Evolutionary conservation across 2,329 filamentous ascomycete genomes (phyloP).

Genomic region (Aspergillus unguis): DNA sequence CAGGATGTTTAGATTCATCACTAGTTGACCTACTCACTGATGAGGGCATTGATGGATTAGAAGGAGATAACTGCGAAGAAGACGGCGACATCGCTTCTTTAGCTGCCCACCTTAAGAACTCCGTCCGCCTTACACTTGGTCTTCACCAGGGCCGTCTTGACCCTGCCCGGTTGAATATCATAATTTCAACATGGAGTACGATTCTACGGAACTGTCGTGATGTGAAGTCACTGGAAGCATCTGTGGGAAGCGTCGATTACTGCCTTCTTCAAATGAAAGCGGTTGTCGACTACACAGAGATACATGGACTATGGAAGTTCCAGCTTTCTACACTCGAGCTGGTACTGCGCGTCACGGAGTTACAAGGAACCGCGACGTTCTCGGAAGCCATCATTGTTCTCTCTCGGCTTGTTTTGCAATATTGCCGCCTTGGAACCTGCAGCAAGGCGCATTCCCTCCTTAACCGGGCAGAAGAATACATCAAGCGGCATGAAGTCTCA

Average conservation of each 20-base stretch:
- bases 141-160: slow-evolving; percentile 34
- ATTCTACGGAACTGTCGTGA: slow-evolving; percentile 46
- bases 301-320: slow-evolving; percentile 53
- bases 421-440: slow-evolving; percentile 59
- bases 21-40: slow-evolving; percentile 26
- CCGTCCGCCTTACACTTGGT: slow-evolving; percentile 33
- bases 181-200: slow-evolving; percentile 35
- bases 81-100: slow-evolving; percentile 29
- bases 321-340: slow-evolving; percentile 51
- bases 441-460: slow-evolving; percentile 58
- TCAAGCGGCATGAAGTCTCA: slow-evolving; percentile 40
- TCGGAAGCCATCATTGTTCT: slow-evolving; percentile 43
- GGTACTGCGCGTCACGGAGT: slow-evolving; percentile 47
- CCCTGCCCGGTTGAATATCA: slow-evolving; percentile 24
- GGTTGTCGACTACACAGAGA: slow-evolving; percentile 55
- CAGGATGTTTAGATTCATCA: slow-evolving; percentile 24
- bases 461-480: slow-evolving; percentile 54
- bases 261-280: slow-evolving; percentile 53
- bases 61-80: slow-evolving; percentile 17
- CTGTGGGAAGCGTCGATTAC: slow-evolving; percentile 50
- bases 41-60: slow-evolving; percentile 24
- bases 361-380: slow-evolving; percentile 36
- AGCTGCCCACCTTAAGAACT: slow-evolving; percentile 30
- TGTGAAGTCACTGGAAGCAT: slow-evolving; percentile 39
- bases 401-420: slow-evolving; percentile 52